Conservation (phyloP, 169 alveolate species). For the Eimeria brunetti region DNA sequence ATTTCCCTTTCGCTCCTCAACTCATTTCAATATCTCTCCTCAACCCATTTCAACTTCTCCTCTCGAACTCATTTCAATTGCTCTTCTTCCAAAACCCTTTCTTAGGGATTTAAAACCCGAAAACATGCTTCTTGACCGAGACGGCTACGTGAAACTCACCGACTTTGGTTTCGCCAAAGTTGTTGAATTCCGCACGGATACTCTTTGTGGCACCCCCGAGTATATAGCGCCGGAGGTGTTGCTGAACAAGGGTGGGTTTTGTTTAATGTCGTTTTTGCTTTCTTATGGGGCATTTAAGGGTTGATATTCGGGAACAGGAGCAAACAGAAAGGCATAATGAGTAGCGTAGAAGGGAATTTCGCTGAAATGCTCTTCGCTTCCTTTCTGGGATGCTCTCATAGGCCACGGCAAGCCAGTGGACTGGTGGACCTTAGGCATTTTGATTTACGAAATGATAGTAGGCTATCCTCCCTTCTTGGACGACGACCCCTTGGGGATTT, state of each 20-base stretch:
- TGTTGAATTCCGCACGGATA: constrained; percentile 95
- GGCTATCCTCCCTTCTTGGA: constrained; percentile 99
- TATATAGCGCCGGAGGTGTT: constrained; percentile 99
- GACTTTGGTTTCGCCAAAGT: constrained; percentile 99
- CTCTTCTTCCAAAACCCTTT: constrained; percentile 12
- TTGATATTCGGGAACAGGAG: background rate
- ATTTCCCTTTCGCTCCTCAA: too few relatives aligned
- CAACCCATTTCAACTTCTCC: too few relatives aligned
- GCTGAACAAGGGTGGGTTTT: constrained; percentile 89
- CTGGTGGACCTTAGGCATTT: constrained; percentile 98
- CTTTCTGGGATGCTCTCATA: background rate
- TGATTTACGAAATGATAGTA: constrained; percentile 98
- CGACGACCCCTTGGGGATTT: constrained; percentile 98
- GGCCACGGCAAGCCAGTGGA: constrained; percentile 99
- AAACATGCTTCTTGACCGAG: constrained; percentile 96
- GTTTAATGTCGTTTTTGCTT: background rate
- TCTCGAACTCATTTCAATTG: background rate
- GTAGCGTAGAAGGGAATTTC: background rate
- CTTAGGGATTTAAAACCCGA: constrained; percentile 98
- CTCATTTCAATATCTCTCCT: too few relatives aligned
- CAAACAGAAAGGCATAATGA: background rate
- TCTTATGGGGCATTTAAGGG: background rate
- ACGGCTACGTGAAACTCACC: constrained; percentile 98
- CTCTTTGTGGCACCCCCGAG: constrained; percentile 99
- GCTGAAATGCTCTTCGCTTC: background rate